phyloP scores from a whole-genome alignment of 1,284 basidiomycete species.

The Apiotrichum siamense region DNA sequence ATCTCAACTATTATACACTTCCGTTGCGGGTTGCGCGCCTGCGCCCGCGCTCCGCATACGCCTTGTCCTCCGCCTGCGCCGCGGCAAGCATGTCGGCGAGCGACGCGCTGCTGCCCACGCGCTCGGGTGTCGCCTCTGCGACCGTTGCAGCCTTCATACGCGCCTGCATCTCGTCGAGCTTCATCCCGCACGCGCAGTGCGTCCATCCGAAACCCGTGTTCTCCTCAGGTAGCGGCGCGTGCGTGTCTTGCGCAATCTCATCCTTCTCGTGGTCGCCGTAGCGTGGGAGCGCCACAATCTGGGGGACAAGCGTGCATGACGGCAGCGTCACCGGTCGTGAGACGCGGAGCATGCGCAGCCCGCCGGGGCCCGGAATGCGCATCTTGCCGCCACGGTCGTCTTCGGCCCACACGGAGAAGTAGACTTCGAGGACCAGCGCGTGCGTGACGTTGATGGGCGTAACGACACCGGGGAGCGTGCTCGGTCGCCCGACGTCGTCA shows the following conservation, averaged over 20 bases:
- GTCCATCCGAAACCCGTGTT: slow-evolving; percentile 9
- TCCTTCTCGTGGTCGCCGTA: slow-evolving; percentile 10
- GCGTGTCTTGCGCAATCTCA: background rate
- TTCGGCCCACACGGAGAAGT: slow-evolving; percentile 31
- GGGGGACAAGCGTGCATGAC: slow-evolving; percentile 17
- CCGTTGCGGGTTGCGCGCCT: background rate
- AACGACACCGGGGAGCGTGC: slow-evolving; percentile 22
- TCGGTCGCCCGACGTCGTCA: slow-evolving; percentile 21
- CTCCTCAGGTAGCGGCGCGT: background rate
- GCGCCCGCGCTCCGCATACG: background rate
- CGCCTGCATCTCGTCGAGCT: slow-evolving; percentile 27
- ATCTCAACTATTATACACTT: background rate
- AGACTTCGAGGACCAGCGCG: slow-evolving; percentile 28
- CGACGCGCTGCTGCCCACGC: background rate
- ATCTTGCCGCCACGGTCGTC: slow-evolving; percentile 16
- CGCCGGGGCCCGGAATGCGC: slow-evolving; percentile 21
- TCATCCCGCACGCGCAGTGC: slow-evolving; percentile 30
- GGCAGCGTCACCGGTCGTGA: slow-evolving; percentile 26
- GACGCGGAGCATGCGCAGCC: slow-evolving; percentile 24
- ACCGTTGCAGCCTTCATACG: slow-evolving; percentile 15
- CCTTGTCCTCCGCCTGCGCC: slow-evolving; percentile 4
- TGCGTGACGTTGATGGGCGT: slow-evolving; percentile 37
- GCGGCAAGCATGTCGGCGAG: slow-evolving; percentile 1
- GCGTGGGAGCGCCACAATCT: slow-evolving; percentile 10
- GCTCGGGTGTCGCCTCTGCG: background rate